Evolutionary conservation across 23 red algal species (phyloP).

Genomic region (Gracilariopsis chorda): DNA sequence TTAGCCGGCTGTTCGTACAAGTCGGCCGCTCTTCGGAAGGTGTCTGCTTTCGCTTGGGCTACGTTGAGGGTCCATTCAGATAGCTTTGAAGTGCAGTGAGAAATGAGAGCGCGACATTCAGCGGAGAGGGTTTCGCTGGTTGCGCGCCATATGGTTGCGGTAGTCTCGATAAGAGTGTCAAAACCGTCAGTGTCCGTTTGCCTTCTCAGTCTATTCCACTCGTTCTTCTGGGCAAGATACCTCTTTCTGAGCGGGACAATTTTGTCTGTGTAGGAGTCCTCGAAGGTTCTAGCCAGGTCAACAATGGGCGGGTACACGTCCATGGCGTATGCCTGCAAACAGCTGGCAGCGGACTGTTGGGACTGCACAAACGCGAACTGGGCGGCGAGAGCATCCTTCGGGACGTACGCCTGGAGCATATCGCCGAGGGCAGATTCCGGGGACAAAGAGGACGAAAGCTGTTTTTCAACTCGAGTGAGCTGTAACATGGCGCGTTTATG

Average conservation of each 20-base stretch:
- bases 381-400: constrained; percentile 28
- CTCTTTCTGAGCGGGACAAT: constrained; percentile 49
- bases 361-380: constrained; percentile 47
- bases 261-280: constrained; percentile 39
- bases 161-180: constrained; percentile 22
- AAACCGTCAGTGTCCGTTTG: constrained; percentile 33
- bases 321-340: constrained; percentile 54
- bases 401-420: constrained; percentile 30
- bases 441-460: constrained; percentile 11
- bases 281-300: constrained; percentile 67
- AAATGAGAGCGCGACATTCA: constrained; percentile 30
- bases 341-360: constrained; percentile 4
- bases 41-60: constrained; percentile 65
- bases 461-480: constrained; percentile 35
- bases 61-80: constrained; percentile 72
- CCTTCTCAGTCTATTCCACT: constrained; percentile 10
- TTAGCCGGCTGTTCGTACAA: constrained; percentile 49
- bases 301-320: constrained; percentile 66
- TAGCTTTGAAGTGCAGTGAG: constrained; percentile 45
- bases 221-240: constrained; percentile 61
- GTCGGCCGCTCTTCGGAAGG: constrained; percentile 35
- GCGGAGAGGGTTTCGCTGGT: constrained; percentile 48
- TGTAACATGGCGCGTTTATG: constrained; percentile 43
- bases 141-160: constrained; percentile 28
- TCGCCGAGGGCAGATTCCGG: neutral